Conservation (phyloP, 1,284 basidiomycete genomes). For the Anthracocystis walkeri region DNA sequence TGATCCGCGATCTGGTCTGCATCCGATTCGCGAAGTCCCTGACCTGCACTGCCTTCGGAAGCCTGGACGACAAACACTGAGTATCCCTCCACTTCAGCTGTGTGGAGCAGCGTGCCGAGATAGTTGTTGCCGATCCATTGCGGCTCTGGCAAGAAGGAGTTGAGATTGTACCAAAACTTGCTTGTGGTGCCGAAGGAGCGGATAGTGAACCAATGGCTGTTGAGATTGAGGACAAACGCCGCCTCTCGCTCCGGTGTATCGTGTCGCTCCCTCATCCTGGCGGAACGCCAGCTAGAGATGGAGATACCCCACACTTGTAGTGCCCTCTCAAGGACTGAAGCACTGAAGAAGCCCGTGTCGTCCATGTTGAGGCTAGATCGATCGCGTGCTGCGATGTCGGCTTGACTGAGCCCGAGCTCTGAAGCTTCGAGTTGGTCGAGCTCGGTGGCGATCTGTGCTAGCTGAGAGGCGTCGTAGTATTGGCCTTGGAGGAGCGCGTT, state of each 20-base stretch:
- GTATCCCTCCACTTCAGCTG: slow-evolving; percentile 62
- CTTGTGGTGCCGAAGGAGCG: slow-evolving; percentile 56
- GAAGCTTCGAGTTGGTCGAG: slow-evolving; percentile 50
- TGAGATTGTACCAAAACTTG: slow-evolving; percentile 67
- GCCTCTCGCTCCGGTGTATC: slow-evolving; percentile 58
- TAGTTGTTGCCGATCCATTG: slow-evolving; percentile 64
- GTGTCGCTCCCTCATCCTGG: slow-evolving; percentile 45
- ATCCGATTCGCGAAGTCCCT: slow-evolving; percentile 41
- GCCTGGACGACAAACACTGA: slow-evolving; percentile 63
- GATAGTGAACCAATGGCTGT: slow-evolving; percentile 66
- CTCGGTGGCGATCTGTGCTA: slow-evolving; percentile 59
- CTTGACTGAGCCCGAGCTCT: slow-evolving; percentile 47
- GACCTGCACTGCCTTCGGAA: slow-evolving; percentile 30
- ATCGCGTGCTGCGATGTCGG: slow-evolving; percentile 42
- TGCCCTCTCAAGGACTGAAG: slow-evolving; percentile 61
- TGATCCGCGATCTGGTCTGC: slow-evolving; percentile 59
- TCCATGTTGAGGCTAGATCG: slow-evolving; percentile 62
- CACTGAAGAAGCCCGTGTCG: slow-evolving; percentile 66
- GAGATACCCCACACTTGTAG: slow-evolving; percentile 56
- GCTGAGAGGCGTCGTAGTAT: slow-evolving; percentile 65
- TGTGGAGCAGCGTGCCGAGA: slow-evolving; percentile 63
- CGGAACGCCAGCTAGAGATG: slow-evolving; percentile 44
- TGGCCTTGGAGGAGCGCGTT: slow-evolving; percentile 65
- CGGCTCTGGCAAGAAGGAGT: slow-evolving; percentile 61
- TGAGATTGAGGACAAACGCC: slow-evolving; percentile 66